Evolutionary conservation across 257 asterid genomes (phyloP), one percentile per base, ranked within the genome.

Genomic region (Ballota nigra): DNA sequence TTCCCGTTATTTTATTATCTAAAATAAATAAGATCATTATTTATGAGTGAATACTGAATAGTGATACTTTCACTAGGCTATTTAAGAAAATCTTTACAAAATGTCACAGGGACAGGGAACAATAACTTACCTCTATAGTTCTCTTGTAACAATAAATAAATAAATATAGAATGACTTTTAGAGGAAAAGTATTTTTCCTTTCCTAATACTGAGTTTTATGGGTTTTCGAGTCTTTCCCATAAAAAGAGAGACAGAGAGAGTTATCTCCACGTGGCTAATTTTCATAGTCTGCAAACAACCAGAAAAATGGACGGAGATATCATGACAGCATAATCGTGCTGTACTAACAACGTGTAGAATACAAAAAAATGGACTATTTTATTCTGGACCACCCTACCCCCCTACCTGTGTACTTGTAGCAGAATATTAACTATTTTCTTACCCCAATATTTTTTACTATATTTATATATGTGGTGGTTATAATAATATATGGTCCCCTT

Each of bases 371-470:
- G 73, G 64, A 52, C 38, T 63, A 53, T 53, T 19, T 16, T n/a
- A 0, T 12, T 4, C 8, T 33, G 82, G 87, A 75, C 85, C 81
- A 72, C 77, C 18, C 60, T 68, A 18, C 67, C 77, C 34, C 52
- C 61, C n/a, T n/a, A n/a, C n/a, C 3, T 36, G n/a, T 28, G 59
- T 78, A 55, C 52, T 64, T 13, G 16, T 51, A 61, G 59, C 73
- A 36, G 2, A 49, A 24, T 33, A 68, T 33, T 10, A 60, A 15
- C 13, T 23, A 23, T 59, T 66, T 51, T 20, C 6, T 47, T 8
- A 9, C 36, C 13, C 4, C 15, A 11, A 9, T 6, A 66, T n/a
- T n/a, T 15, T 49, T 52, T 3, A 8, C 28, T 20, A 19, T 22
- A 20, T 19, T 8, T n/a, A n/a, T 53, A 19, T 53, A 19, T 5